Percentiles rank a stretch among this genome's conserved stretches.
Conservation (phyloP, 2,329 filamentous ascomycete species). For the Trichoderma endophyticum region DNA sequence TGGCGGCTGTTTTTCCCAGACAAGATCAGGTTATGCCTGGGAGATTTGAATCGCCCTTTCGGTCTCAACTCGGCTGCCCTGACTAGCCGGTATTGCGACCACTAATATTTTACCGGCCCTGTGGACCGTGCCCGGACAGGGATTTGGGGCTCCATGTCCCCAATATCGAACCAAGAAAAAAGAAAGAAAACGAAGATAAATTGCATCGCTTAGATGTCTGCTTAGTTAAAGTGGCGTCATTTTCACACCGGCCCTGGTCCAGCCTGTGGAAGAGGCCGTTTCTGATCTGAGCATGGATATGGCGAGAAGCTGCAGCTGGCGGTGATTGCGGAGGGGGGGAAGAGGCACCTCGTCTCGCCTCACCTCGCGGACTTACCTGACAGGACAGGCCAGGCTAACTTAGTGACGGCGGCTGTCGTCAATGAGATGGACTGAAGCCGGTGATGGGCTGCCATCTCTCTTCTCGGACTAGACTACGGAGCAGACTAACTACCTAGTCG, state of each 20-base stretch:
- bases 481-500: background rate
- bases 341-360: background rate
- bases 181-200: conserved; percentile 9
- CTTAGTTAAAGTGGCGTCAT: conserved; percentile 16
- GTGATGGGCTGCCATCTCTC: background rate
- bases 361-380: background rate
- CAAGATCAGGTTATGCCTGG: conserved; percentile 12
- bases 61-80: conserved; percentile 18
- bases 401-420: too few species aligned
- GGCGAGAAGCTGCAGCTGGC: background rate
- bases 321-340: background rate
- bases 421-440: background rate
- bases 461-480: background rate
- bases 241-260: background rate
- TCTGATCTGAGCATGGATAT: conserved; percentile 17
- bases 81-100: conserved; percentile 13
- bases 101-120: conserved; percentile 7
- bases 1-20: background rate
- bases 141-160: background rate
- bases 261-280: conserved; percentile 6
- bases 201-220: conserved; percentile 15
- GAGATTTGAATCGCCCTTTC: background rate
- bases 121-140: conserved; percentile 12
- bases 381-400: background rate
- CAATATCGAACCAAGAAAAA: conserved; percentile 11